Conservation (phyloP, 2,329 filamentous ascomycete genomes). For the Cercospora sesami region DNA sequence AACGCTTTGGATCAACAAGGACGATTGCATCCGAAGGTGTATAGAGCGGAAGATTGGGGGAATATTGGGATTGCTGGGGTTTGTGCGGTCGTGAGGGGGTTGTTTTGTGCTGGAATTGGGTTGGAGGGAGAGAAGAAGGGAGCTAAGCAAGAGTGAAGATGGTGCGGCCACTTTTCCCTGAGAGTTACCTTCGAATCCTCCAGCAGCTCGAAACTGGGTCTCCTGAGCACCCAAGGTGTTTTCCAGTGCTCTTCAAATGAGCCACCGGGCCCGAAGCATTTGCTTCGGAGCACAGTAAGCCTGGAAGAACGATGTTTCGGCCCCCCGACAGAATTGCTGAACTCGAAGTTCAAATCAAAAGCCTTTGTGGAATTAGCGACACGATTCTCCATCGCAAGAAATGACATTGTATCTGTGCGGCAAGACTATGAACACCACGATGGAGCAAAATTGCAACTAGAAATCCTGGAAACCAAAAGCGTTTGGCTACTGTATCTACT, state of each 20-base stretch:
- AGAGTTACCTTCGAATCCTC: too few species aligned
- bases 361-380: too few species aligned
- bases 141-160: not conserved
- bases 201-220: not conserved
- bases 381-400: too few species aligned
- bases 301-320: not conserved
- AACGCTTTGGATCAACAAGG: slow-evolving; percentile 17
- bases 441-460: not conserved
- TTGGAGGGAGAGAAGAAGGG: not conserved
- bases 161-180: not conserved
- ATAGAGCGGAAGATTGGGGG: slow-evolving; percentile 21
- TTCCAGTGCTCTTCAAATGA: not conserved
- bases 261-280: not conserved
- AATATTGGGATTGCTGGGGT: slow-evolving; percentile 15
- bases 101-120: slow-evolving; percentile 20
- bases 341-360: not conserved
- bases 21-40: slow-evolving; percentile 1
- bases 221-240: not conserved
- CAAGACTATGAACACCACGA: not conserved
- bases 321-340: not conserved
- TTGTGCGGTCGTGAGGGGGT: slow-evolving; percentile 18
- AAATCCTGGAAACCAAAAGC: not conserved
- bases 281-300: not conserved
- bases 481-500: not conserved
- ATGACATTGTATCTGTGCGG: too few species aligned